Evolutionary conservation across 2,329 filamentous ascomycete genomes (phyloP).

Genomic region (Calonectria honghensis): DNA sequence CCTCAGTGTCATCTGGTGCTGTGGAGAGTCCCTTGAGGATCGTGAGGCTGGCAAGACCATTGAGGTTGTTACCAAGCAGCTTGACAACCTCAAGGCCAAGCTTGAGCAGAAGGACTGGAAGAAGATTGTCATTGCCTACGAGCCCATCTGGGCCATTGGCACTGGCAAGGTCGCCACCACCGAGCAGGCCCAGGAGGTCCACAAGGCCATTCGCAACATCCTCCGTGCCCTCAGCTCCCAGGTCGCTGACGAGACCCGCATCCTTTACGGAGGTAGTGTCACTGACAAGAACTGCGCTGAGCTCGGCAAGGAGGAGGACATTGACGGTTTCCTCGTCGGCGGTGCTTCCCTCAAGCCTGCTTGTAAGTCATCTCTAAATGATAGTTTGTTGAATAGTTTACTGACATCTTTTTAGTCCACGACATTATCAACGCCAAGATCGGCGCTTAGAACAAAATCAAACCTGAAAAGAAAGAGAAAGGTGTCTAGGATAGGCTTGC

Average conservation of each 20-base stretch:
- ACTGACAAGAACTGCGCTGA: conserved; percentile 99
- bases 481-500: conserved; percentile 39
- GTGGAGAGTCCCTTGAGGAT: conserved; percentile 95
- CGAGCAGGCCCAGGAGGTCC: conserved; percentile 94
- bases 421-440: conserved; percentile 74
- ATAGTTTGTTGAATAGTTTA: not conserved
- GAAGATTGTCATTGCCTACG: conserved; percentile 97
- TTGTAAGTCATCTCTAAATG: conserved; percentile 74
- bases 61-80: conserved; percentile 88
- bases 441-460: conserved; percentile 64
- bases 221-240: conserved; percentile 84
- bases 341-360: conserved; percentile 98
- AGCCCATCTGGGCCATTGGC: conserved; percentile 97
- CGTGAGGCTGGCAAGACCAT: conserved; percentile 91
- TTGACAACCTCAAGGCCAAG: conserved; percentile 86
- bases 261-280: conserved; percentile 97
- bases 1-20: conserved; percentile 95
- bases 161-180: conserved; percentile 95
- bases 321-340: conserved; percentile 98
- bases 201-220: conserved; percentile 94
- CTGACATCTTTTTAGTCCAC: not conserved
- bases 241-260: conserved; percentile 89
- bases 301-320: conserved; percentile 92
- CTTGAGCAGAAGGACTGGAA: conserved; percentile 84
- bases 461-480: conserved; percentile 44